phyloP scores from a whole-genome alignment of 2,329 filamentous ascomycete genomes.

The Aureobasidium sp. region DNA sequence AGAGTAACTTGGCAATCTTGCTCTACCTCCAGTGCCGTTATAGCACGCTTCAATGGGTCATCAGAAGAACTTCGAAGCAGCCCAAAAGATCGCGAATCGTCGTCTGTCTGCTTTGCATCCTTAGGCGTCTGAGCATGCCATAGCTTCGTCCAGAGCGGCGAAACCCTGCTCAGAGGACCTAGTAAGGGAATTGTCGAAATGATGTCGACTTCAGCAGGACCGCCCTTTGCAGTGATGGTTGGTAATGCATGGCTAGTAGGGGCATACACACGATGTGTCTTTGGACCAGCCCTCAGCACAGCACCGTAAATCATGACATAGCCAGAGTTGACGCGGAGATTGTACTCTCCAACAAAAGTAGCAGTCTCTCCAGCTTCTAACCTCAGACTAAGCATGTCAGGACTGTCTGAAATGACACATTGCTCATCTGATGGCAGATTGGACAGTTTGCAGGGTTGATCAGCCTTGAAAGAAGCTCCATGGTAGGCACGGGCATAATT shows the following conservation, averaged over 20 bases:
- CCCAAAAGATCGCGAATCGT: slow-evolving; percentile 27
- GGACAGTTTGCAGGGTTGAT: slow-evolving; percentile 16
- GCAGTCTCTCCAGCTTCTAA: slow-evolving; percentile 28
- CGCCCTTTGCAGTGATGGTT: slow-evolving; percentile 46
- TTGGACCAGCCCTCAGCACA: slow-evolving; percentile 45
- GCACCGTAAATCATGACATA: slow-evolving; percentile 60
- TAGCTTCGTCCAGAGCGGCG: slow-evolving; percentile 58
- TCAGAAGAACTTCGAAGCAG: slow-evolving; percentile 25
- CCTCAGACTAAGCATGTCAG: slow-evolving; percentile 12
- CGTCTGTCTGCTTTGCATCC: slow-evolving; percentile 23
- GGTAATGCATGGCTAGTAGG: slow-evolving; percentile 64
- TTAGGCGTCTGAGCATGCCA: slow-evolving; percentile 41
- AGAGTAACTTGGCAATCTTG: slow-evolving; percentile 22
- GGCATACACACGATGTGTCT: slow-evolving; percentile 53
- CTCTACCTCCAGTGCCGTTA: slow-evolving; percentile 26
- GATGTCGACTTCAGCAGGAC: slow-evolving; percentile 49
- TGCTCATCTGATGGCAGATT: slow-evolving; percentile 14
- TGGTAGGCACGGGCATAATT: neutral
- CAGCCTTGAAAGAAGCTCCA: neutral
- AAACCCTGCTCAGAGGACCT: slow-evolving; percentile 51
- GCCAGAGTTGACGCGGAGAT: slow-evolving; percentile 55
- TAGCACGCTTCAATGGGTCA: slow-evolving; percentile 20
- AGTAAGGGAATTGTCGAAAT: slow-evolving; percentile 45
- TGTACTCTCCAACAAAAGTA: slow-evolving; percentile 56
- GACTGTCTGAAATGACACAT: slow-evolving; percentile 18